Evolutionary conservation across 345 rosid species (phyloP), one percentile per base, ranked within the genome.

Genomic region (Lepidium aucheri): DNA sequence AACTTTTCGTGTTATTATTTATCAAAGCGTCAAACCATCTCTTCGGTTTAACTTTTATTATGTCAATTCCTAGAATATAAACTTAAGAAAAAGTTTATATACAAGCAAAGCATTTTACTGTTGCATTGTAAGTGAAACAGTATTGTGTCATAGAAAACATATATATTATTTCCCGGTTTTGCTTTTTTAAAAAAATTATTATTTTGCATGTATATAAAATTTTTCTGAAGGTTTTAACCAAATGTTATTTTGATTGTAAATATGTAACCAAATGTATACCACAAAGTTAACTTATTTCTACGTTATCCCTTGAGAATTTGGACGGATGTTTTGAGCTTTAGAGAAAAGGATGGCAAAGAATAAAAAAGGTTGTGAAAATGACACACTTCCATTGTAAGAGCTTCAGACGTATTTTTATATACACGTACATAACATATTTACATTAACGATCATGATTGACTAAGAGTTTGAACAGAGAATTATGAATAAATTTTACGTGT

Each of bases 301-400:
- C n/a, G 32, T 28, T 36, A 47, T 47, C 42, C 26, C 8, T 30
- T 63, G 58, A 46, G 64, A 55, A 71, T 46, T 45, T 63, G 33
- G 57, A 57, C 54, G 28, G 18, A 10, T 38, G 50, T 63, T 51
- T 64, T 45, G 22, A 63, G 44, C 52, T 60, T 54, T 38, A 54
- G 28, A 36, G 55, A 45, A 56, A 53, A 38, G 39, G 42, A 49
- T n/a, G 62, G 52, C 53, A 30, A 34, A 39, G 58, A 26, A 72
- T 49, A 28, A 46, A 47, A 53, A 71, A 72, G 70, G 46, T 72
- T 47, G 24, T 64, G 76, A 72, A 72, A 72, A 72, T 49, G 76
- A 72, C 76, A 20, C 43, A 71, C 58, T 38, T 55, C n/a, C 51
- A 63, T 36, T 46, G 36, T 35, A 62, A 70, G 44, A 35, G 56